phyloP scores from a whole-genome alignment of 2,329 filamentous ascomycete genomes.

The Colletotrichum euphorbiae region DNA sequence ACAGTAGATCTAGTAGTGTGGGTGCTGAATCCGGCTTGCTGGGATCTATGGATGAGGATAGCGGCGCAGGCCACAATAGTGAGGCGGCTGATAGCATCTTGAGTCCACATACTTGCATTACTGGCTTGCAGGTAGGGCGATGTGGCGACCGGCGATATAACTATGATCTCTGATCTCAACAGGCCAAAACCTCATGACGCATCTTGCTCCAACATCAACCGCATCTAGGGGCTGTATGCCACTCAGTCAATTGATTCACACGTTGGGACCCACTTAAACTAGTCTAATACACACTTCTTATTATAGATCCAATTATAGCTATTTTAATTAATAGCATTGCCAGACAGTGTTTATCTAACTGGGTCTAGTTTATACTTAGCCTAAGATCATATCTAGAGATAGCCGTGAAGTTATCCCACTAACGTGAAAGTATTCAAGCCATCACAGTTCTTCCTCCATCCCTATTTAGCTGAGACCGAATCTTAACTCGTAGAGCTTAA shows the following conservation, averaged over 20 bases:
- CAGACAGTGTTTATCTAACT: background rate
- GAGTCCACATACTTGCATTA: background rate
- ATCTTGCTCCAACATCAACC: background rate
- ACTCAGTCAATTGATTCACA: too few species aligned
- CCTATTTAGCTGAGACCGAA: slow-evolving; percentile 56
- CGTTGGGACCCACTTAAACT: too few species aligned
- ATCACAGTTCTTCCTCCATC: slow-evolving; percentile 61
- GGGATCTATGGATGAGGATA: background rate
- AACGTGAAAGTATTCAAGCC: slow-evolving; percentile 44
- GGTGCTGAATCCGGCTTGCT: too few species aligned
- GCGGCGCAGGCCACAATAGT: background rate
- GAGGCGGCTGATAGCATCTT: background rate
- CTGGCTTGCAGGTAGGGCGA: background rate
- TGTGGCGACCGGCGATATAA: background rate
- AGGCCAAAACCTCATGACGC: background rate
- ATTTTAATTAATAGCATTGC: background rate
- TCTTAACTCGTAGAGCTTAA: slow-evolving; percentile 53
- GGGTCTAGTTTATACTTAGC: background rate
- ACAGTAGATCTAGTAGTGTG: too few species aligned
- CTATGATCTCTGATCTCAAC: background rate
- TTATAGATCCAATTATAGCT: background rate
- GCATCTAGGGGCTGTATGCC: too few species aligned
- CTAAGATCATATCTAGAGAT: background rate
- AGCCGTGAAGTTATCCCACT: background rate
- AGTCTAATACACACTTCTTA: too few species aligned